Percentiles rank a stretch among this genome's conserved stretches.
Evolutionary conservation across 306 rosid genomes (phyloP).

Genomic region (Rosa chinensis): DNA sequence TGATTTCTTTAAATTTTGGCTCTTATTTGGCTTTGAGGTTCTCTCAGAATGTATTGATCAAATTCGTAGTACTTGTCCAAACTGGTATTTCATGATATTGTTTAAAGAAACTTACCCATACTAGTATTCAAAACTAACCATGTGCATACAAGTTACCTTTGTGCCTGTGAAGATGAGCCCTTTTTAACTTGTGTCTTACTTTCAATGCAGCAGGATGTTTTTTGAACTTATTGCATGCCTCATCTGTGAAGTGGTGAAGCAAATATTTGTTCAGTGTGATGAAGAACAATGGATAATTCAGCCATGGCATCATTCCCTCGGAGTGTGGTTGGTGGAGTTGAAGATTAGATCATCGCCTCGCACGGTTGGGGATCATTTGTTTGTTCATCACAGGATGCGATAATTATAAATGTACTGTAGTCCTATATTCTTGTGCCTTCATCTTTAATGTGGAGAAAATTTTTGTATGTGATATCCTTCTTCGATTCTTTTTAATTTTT

Average conservation of each 20-base stretch:
- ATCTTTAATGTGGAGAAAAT: constrained; percentile 20
- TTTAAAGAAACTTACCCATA: neutral
- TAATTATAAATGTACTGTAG: constrained; percentile 34
- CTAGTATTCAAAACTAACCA: neutral
- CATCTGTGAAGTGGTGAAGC: constrained; percentile 30
- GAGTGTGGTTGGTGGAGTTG: constrained; percentile 30
- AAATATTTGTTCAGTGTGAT: constrained; percentile 19
- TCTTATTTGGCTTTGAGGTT: neutral
- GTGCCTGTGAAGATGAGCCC: constrained; percentile 7
- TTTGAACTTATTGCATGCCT: constrained; percentile 32
- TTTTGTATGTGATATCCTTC: constrained; percentile 22
- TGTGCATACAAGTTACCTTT: constrained; percentile 3
- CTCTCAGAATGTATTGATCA: neutral
- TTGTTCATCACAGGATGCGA: constrained; percentile 39
- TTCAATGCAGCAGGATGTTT: constrained; percentile 27
- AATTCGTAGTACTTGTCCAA: neutral
- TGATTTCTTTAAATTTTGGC: neutral
- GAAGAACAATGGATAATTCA: constrained; percentile 23
- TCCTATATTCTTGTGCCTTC: constrained; percentile 17
- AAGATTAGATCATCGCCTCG: constrained; percentile 13
- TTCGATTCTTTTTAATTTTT: neutral
- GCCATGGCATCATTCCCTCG: constrained; percentile 20
- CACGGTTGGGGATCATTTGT: constrained; percentile 14
- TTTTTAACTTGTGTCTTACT: constrained; percentile 8
- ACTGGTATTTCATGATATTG: neutral